Evolutionary conservation across 805 yeast genomes (phyloP).

Genomic region (Metschnikowia drakensbergensis): DNA sequence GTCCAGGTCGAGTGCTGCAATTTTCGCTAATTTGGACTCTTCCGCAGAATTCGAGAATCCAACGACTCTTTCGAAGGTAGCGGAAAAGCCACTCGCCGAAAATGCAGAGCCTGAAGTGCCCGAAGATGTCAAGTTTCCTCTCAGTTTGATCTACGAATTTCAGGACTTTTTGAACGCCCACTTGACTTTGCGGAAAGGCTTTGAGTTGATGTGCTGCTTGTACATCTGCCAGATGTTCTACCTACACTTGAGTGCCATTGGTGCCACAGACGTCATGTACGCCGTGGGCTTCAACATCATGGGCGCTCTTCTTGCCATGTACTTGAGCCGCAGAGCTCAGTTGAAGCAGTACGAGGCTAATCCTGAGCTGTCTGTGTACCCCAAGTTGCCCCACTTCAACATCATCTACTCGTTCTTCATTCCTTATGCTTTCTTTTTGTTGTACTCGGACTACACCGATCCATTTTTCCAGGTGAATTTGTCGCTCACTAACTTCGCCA

Average conservation of each 20-base stretch:
- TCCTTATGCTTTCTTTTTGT: constrained; percentile 26
- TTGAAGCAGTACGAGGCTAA: constrained; percentile 14
- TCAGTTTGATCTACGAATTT: constrained; percentile 22
- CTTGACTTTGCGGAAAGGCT: constrained; percentile 27
- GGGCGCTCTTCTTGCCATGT: constrained; percentile 30
- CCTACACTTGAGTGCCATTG: constrained; percentile 18
- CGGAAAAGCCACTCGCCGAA: background rate
- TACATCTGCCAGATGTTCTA: constrained; percentile 32
- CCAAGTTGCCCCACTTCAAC: constrained; percentile 37
- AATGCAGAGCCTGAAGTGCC: constrained; percentile 7
- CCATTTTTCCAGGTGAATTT: constrained; percentile 30
- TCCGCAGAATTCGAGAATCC: constrained; percentile 3
- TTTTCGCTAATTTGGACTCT: constrained; percentile 9
- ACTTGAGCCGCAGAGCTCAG: constrained; percentile 25
- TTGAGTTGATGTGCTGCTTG: constrained; percentile 29
- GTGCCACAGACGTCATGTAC: constrained; percentile 15
- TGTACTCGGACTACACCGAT: constrained; percentile 18
- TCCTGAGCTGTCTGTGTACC: constrained; percentile 14
- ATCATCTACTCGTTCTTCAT: constrained; percentile 31
- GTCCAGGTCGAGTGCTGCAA: constrained; percentile 16
- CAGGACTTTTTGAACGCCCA: constrained; percentile 40
- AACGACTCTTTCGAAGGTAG: background rate
- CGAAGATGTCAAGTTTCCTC: constrained; percentile 12
- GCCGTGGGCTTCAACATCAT: constrained; percentile 31
- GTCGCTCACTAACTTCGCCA: constrained; percentile 33